Evolutionary conservation across 139 green algal species (phyloP), one percentile per base, ranked within the genome.

Genomic region (Chlorella sp.): DNA sequence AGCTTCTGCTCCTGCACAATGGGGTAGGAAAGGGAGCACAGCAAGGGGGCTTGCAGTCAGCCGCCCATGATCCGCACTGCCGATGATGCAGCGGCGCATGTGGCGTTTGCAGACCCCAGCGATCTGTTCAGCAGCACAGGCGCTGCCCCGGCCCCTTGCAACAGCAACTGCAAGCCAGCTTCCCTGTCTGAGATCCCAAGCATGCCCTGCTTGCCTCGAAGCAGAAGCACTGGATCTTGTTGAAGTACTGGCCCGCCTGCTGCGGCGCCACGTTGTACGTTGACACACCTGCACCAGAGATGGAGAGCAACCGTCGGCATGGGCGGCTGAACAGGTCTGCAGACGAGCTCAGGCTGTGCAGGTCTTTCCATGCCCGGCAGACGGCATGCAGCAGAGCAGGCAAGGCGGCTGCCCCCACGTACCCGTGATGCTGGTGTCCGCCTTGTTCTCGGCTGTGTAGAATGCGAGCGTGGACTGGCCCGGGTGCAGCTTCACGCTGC

Each of bases 141-240:
- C n/a, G n/a, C n/a, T n/a, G n/a, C n/a, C n/a, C n/a, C n/a, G n/a
- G n/a, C n/a, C n/a, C n/a, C n/a, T n/a, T n/a, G n/a, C n/a, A n/a
- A n/a, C n/a, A n/a, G n/a, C n/a, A n/a, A n/a, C n/a, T n/a, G n/a
- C n/a, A n/a, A n/a, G n/a, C n/a, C n/a, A n/a, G n/a, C n/a, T n/a
- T n/a, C n/a, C n/a, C n/a, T n/a, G n/a, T n/a, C n/a, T n/a, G n/a
- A n/a, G n/a, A n/a, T n/a, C n/a, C n/a, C n/a, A n/a, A n/a, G n/a
- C n/a, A n/a, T n/a, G n/a, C n/a, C n/a, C n/a, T n/a, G 51, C 70
- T 20, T 25, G 74, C 85, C 85, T 98, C 95, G 72, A 98, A 98
- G 86, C 95, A 98, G 84, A 98, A 98, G 86, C 96, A 99, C 90
- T 98, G 96, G 26, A 99, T 98, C 88, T 99, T 99, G 93, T 99